These are phyloP conservation scores for Baorangia bicolor DNA, from an alignment of 768 basidiomycete species.

Conservation along the genomic window DNA sequence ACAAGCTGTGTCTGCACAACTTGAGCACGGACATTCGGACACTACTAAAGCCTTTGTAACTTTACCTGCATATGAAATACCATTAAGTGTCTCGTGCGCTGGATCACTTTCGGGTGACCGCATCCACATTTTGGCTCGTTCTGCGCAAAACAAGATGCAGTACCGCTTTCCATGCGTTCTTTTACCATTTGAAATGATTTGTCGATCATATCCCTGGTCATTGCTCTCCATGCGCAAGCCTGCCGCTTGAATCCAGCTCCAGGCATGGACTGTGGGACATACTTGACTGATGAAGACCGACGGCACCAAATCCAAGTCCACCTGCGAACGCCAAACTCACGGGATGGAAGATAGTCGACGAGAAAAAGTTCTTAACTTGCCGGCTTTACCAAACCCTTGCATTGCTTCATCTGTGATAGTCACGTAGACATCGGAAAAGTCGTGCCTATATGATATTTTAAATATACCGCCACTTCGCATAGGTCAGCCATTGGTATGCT, in stretches of 20 bases:
- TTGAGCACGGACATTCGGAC: constrained; percentile 1
- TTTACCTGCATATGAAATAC: constrained; percentile 47
- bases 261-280: constrained; percentile 51
- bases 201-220: constrained; percentile 32
- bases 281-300: constrained; percentile 34
- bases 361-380: constrained; percentile 43
- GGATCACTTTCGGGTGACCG: constrained; percentile 17
- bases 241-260: constrained; percentile 48
- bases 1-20: constrained; percentile 26
- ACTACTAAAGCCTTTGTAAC: not conserved
- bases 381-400: constrained; percentile 35
- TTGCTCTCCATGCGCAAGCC: constrained; percentile 41
- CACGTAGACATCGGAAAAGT: constrained; percentile 40
- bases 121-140: constrained; percentile 37
- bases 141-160: constrained; percentile 44
- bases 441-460: constrained; percentile 44
- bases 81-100: constrained; percentile 45
- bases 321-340: constrained; percentile 20
- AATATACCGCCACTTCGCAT: constrained; percentile 42
- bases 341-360: constrained; percentile 37
- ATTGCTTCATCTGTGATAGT: constrained; percentile 41
- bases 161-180: constrained; percentile 40
- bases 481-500: constrained; percentile 44
- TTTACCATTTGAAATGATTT: constrained; percentile 45
- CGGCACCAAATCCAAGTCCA: not conserved